These are phyloP conservation scores for Acer saccharum DNA, from an alignment of 345 rosid species.

Conservation along the genomic window DNA sequence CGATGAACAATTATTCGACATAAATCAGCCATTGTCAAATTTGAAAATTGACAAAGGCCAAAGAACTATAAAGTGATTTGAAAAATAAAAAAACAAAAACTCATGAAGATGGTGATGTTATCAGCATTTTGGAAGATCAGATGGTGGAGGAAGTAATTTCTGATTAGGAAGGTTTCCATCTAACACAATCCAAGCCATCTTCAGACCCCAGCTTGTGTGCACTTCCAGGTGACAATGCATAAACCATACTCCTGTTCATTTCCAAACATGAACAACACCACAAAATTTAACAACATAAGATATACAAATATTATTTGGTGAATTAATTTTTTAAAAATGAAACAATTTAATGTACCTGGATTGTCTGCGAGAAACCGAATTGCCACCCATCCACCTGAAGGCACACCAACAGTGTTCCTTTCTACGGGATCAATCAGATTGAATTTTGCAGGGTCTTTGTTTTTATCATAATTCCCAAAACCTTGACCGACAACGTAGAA, in stretches of 20 bases:
- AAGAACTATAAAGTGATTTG: no score
- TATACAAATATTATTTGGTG: no score
- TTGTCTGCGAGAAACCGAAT: slow-evolving; percentile 71
- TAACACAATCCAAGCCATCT: slow-evolving; percentile 74
- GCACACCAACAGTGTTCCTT: slow-evolving; percentile 67
- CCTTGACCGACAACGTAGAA: slow-evolving; percentile 74
- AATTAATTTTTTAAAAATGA: no score
- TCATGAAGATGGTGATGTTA: background rate
- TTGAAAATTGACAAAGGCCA: background rate
- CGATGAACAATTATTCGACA: background rate
- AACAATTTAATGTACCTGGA: slow-evolving; percentile 45
- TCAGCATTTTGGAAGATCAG: slow-evolving; percentile 71
- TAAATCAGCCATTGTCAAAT: background rate
- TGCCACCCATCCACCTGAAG: slow-evolving; percentile 73
- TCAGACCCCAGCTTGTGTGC: slow-evolving; percentile 79
- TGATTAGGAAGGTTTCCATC: slow-evolving; percentile 66
- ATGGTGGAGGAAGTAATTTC: slow-evolving; percentile 68
- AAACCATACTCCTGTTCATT: slow-evolving; percentile 61
- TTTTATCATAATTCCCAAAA: slow-evolving; percentile 57
- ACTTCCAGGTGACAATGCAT: slow-evolving; percentile 84
- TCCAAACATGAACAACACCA: no score
- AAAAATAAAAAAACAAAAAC: background rate
- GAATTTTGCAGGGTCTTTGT: slow-evolving; percentile 59
- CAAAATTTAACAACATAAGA: background rate
- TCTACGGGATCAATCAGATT: slow-evolving; percentile 57